Conservation (phyloP, 352 stramenopile genomes). For the Pythium inflatum region DNA sequence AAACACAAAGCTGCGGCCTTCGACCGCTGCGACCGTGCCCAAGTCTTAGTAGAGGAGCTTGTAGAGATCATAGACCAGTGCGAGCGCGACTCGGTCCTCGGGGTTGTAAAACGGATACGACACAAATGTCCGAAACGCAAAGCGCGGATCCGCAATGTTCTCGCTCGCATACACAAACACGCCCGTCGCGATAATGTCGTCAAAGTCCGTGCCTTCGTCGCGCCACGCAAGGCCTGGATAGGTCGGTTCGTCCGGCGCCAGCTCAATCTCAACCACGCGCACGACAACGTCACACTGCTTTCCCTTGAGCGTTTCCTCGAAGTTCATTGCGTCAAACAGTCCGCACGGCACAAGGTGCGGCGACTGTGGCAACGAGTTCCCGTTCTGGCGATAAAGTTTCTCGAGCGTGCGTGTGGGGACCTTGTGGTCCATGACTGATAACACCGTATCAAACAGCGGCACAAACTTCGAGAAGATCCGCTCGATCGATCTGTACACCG, state of each 20-base stretch:
- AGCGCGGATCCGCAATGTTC: conserved; percentile 34
- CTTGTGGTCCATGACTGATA: conserved; percentile 12
- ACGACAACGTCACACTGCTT: conserved; percentile 36
- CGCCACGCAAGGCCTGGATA: conserved; percentile 36
- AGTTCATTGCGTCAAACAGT: conserved; percentile 10
- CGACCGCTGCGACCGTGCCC: conserved; percentile 20
- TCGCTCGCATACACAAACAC: conserved; percentile 36
- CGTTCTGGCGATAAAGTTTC: neutral
- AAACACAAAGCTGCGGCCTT: conserved; percentile 29
- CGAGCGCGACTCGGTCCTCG: conserved; percentile 8
- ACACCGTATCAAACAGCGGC: conserved; percentile 33
- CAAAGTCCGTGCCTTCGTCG: conserved; percentile 32
- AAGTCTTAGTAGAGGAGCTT: conserved; percentile 17
- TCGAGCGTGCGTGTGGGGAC: neutral
- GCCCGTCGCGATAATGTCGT: conserved; percentile 37
- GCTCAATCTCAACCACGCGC: conserved; percentile 31
- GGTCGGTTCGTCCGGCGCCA: conserved; percentile 35
- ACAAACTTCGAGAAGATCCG: conserved; percentile 32
- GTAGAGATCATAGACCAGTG: conserved; percentile 9
- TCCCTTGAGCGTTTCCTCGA: conserved; percentile 15
- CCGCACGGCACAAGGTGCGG: neutral
- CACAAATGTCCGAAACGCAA: conserved; percentile 28
- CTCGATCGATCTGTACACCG: conserved; percentile 28
- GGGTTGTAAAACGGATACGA: neutral
- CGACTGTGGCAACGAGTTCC: neutral